phyloP scores from a whole-genome alignment of 2,329 filamentous ascomycete genomes.

The Neurospora sp. region DNA sequence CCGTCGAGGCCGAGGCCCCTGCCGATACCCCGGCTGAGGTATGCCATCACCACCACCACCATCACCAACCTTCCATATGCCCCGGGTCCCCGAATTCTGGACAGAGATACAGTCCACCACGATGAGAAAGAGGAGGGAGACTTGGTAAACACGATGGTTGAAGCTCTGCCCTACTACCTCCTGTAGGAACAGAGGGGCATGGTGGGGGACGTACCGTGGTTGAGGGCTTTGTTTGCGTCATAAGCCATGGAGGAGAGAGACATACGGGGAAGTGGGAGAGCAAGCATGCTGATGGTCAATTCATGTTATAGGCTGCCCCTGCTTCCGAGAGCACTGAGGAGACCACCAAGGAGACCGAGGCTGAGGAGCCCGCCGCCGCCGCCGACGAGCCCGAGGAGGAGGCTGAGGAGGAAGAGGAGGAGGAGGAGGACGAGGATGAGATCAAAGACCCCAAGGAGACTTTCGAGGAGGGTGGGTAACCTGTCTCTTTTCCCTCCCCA shows the following conservation, averaged over 20 bases:
- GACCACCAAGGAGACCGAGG: slow-evolving; percentile 10
- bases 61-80: neutral
- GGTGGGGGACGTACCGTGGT: neutral
- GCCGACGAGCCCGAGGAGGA: slow-evolving; percentile 42
- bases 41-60: neutral
- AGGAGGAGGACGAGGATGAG: slow-evolving; percentile 78
- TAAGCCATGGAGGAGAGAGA: neutral
- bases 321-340: slow-evolving; percentile 21
- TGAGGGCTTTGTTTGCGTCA: neutral
- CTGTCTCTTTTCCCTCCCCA: neutral
- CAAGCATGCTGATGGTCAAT: neutral
- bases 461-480: slow-evolving; percentile 69
- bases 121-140: neutral
- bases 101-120: neutral
- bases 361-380: slow-evolving; percentile 43
- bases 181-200: neutral
- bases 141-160: neutral
- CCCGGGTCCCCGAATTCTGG: neutral
- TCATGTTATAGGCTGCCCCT: neutral
- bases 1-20: slow-evolving; percentile 57
- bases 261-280: neutral
- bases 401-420: slow-evolving; percentile 64
- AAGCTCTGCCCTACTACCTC: neutral
- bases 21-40: slow-evolving; percentile 43
- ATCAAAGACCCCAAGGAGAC: slow-evolving; percentile 76